phyloP scores from a whole-genome alignment of 225 moss, liverwort and hornwort genomes.

The Bryoerythrophyllum caledonicum region DNA sequence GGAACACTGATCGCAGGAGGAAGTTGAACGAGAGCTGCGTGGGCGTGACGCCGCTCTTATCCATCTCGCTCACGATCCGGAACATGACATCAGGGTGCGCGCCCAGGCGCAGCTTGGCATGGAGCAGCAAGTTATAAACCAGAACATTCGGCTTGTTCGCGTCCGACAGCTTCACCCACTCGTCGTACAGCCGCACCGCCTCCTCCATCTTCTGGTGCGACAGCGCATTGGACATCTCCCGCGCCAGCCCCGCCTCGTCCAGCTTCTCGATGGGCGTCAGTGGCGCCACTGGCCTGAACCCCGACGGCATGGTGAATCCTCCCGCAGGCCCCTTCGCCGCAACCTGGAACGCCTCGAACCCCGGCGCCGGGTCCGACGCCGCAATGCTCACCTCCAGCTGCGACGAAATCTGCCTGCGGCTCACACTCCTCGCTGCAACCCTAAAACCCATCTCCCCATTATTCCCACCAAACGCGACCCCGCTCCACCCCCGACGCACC shows the following conservation, averaged over 20 bases:
- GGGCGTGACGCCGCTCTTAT: constrained; percentile 61
- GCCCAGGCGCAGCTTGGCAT: constrained; percentile 83
- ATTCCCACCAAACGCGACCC: background rate
- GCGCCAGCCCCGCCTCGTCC: constrained; percentile 52
- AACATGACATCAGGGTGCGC: constrained; percentile 62
- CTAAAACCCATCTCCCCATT: constrained; percentile 20
- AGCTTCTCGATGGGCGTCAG: constrained; percentile 50
- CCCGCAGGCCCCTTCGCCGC: constrained; percentile 38
- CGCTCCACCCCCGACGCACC: constrained; percentile 20
- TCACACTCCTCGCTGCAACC: constrained; percentile 40
- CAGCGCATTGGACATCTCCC: constrained; percentile 78
- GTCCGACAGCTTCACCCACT: constrained; percentile 77
- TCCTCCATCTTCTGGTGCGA: constrained; percentile 84
- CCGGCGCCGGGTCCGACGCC: constrained; percentile 53
- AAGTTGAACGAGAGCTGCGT: constrained; percentile 82
- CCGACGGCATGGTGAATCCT: constrained; percentile 54
- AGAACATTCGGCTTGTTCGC: constrained; percentile 59
- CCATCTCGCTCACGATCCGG: constrained; percentile 74
- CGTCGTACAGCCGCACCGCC: constrained; percentile 81
- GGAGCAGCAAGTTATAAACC: constrained; percentile 85
- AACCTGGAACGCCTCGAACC: constrained; percentile 51
- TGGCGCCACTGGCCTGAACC: constrained; percentile 42
- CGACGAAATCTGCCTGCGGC: constrained; percentile 48
- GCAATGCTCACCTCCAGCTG: constrained; percentile 62
- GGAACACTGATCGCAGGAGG: constrained; percentile 78